A percentile compares a stretch with the other conserved stretches of the same genome.
These are phyloP conservation scores for Jacaranda mimosifolia DNA, from an alignment of 257 asterid species.

Conservation along the genomic window DNA sequence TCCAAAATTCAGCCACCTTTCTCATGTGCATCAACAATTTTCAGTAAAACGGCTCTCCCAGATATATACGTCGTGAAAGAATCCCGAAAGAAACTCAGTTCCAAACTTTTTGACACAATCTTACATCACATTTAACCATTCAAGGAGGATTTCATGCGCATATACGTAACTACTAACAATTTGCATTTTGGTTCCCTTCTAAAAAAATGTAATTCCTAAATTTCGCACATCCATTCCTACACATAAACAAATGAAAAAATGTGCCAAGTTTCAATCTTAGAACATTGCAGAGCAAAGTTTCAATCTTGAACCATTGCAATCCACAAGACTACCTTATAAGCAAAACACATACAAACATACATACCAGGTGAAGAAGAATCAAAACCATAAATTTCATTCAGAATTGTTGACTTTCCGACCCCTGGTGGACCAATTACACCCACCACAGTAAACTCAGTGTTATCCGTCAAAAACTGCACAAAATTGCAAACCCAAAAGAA, in stretches of 20 bases:
- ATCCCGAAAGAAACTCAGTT: not conserved
- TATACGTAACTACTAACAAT: not conserved
- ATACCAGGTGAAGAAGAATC: constrained; percentile 86
- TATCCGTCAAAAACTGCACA: constrained; percentile 91
- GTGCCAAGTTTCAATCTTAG: not conserved
- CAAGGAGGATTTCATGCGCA: not conserved
- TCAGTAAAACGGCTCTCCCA: constrained; percentile 8
- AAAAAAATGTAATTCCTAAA: not conserved
- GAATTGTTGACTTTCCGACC: constrained; percentile 86
- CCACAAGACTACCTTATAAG: not conserved
- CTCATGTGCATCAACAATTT: constrained; percentile 6
- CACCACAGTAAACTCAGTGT: constrained; percentile 90
- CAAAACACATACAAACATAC: constrained; percentile 6
- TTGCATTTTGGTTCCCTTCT: not conserved
- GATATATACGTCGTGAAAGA: not conserved
- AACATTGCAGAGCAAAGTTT: not conserved
- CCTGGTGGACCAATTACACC: constrained; percentile 96
- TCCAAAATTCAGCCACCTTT: constrained; percentile 17
- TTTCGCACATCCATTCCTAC: not conserved
- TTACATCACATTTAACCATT: not conserved
- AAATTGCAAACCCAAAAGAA: constrained; percentile 3
- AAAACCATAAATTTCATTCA: constrained; percentile 95
- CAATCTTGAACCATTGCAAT: constrained; percentile 1
- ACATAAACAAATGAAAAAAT: not conserved
- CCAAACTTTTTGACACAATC: constrained; percentile 2